These are phyloP conservation scores for Bipolaris bicolor DNA, from an alignment of 2,329 filamentous ascomycete genomes.

Conservation along the genomic window DNA sequence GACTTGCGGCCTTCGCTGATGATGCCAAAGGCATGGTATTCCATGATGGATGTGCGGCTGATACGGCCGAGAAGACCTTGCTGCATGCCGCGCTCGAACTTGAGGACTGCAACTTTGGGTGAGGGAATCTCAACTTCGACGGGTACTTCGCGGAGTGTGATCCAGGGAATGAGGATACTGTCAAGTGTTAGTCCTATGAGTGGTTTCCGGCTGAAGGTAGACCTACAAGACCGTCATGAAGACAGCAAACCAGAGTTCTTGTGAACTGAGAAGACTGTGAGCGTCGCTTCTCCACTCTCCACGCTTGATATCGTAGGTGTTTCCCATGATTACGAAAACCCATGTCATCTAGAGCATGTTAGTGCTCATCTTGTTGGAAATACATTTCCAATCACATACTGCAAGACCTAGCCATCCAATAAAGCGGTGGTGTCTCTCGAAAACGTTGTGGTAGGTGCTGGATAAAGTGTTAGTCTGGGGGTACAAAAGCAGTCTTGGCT, in stretches of 20 bases:
- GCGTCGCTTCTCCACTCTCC: slow-evolving; percentile 38
- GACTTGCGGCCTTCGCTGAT: slow-evolving; percentile 44
- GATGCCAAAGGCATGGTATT: slow-evolving; percentile 48
- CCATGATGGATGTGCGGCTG: slow-evolving; percentile 46
- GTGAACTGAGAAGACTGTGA: slow-evolving; percentile 38
- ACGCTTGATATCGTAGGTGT: slow-evolving; percentile 44
- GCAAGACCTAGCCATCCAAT: slow-evolving; percentile 46
- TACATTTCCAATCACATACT: slow-evolving; percentile 22
- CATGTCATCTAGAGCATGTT: slow-evolving; percentile 39
- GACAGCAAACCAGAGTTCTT: slow-evolving; percentile 46
- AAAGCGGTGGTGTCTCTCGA: slow-evolving; percentile 46
- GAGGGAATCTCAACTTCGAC: slow-evolving; percentile 46
- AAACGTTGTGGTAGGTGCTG: slow-evolving; percentile 46
- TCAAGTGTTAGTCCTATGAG: slow-evolving; percentile 11
- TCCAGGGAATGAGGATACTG: slow-evolving; percentile 44
- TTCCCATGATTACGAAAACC: slow-evolving; percentile 44
- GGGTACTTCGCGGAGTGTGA: slow-evolving; percentile 44
- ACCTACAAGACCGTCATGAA: slow-evolving; percentile 48
- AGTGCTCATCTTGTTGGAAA: not conserved
- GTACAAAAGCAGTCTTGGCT: not conserved
- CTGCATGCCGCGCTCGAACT: slow-evolving; percentile 46
- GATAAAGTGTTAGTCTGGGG: slow-evolving; percentile 19
- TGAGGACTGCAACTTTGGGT: slow-evolving; percentile 44
- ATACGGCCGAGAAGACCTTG: slow-evolving; percentile 45
- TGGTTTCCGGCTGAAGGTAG: not conserved